Percentiles rank a stretch among this genome's conserved stretches.
Conservation (phyloP, 106 monocot species). For the Dendrobium officinale region DNA sequence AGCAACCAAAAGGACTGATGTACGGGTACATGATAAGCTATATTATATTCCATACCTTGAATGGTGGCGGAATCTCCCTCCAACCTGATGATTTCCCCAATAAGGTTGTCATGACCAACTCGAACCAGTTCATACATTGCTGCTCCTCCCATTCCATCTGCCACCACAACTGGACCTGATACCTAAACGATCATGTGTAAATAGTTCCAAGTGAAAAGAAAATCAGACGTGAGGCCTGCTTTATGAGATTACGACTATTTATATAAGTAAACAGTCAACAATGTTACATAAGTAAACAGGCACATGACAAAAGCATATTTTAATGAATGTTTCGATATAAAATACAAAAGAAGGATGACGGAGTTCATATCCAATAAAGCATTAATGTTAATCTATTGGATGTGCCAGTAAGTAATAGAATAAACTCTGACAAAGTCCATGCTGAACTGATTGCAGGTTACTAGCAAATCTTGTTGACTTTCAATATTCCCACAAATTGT, state of each 20-base stretch:
- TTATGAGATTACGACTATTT: not conserved
- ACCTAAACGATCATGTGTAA: slow-evolving; percentile 34
- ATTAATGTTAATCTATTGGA: not conserved
- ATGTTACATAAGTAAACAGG: not conserved
- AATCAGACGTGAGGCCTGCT: not conserved
- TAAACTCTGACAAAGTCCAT: too few species aligned
- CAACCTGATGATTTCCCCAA: slow-evolving; percentile 96
- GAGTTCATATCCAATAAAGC: not conserved
- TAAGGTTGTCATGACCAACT: slow-evolving; percentile 95
- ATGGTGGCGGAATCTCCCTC: slow-evolving; percentile 99
- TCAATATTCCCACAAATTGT: not conserved
- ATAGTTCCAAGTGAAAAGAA: not conserved
- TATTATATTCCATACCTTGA: slow-evolving; percentile 39
- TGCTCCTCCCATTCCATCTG: slow-evolving; percentile 99
- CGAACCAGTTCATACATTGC: slow-evolving; percentile 99
- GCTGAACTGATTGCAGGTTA: not conserved
- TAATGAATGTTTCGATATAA: not conserved
- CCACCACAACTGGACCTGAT: slow-evolving; percentile 97
- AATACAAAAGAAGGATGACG: not conserved
- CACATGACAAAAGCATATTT: not conserved
- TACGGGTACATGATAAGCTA: not conserved
- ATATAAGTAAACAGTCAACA: not conserved
- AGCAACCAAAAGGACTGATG: not conserved
- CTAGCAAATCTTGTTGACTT: not conserved
- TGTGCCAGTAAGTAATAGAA: not conserved